Evolutionary conservation across 257 asterid species (phyloP).

Genomic region (Solanum phureja): DNA sequence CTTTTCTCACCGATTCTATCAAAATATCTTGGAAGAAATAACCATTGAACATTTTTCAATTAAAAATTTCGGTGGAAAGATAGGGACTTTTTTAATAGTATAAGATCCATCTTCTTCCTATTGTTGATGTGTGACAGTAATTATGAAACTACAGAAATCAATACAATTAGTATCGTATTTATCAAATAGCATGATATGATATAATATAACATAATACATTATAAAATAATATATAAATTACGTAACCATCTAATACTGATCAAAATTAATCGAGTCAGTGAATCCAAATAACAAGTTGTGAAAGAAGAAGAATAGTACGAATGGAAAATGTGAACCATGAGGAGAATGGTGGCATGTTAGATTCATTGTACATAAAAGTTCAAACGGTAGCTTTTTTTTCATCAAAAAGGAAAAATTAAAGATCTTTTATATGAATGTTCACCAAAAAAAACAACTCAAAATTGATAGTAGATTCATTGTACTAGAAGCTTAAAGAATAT

Average conservation of each 20-base stretch:
- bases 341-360: background rate
- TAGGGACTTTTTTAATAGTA: too few relatives aligned
- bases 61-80: background rate
- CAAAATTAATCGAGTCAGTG: background rate
- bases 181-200: background rate
- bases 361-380: background rate
- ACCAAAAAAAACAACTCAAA: background rate
- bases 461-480: background rate
- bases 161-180: background rate
- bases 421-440: background rate
- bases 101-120: background rate
- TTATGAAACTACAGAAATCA: too few relatives aligned
- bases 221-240: background rate
- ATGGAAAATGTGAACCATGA: background rate
- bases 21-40: too few relatives aligned
- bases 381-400: background rate
- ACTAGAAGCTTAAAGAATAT: background rate
- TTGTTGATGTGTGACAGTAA: background rate
- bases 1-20: background rate
- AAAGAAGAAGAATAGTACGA: background rate
- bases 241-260: background rate
- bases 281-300: background rate
- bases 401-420: background rate
- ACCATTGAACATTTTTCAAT: background rate
- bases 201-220: background rate